Percentiles rank a stretch among this genome's conserved stretches.
phyloP scores from a whole-genome alignment of 164 flowering plant genomes.

The Piper longum region DNA sequence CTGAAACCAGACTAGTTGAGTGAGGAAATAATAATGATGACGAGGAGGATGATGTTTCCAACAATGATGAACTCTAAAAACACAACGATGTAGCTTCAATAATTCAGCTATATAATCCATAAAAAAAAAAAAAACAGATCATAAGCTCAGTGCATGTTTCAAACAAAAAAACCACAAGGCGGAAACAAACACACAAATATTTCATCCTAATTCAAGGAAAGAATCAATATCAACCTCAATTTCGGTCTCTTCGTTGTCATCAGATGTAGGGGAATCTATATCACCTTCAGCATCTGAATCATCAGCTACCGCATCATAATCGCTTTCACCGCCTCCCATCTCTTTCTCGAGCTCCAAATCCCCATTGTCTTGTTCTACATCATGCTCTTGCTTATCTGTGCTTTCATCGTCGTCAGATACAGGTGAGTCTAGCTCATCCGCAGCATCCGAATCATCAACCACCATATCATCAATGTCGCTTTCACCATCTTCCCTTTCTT shows the following conservation, averaged over 20 bases:
- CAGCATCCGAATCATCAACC: constrained; percentile 27
- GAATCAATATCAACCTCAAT: constrained; percentile 18
- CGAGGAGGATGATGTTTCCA: too few relatives aligned
- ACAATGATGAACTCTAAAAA: too few relatives aligned
- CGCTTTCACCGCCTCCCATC: constrained; percentile 20
- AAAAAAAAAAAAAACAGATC: too few relatives aligned
- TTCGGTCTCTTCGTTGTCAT: constrained; percentile 20
- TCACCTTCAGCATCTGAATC: constrained; percentile 27
- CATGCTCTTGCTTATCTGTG: constrained; percentile 9
- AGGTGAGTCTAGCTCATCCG: too few relatives aligned
- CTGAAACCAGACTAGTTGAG: too few relatives aligned
- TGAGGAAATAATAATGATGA: too few relatives aligned
- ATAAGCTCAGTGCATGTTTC: not conserved
- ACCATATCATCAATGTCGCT: constrained; percentile 39
- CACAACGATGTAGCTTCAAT: too few relatives aligned
- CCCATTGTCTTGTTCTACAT: not conserved
- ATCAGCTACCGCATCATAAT: constrained; percentile 37
- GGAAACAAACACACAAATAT: not conserved
- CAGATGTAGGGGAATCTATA: constrained; percentile 30
- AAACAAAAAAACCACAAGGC: too few relatives aligned
- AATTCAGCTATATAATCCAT: too few relatives aligned
- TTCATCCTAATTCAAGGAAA: not conserved
- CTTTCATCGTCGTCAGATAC: not conserved
- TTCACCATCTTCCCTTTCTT: constrained; percentile 15
- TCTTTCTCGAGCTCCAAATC: not conserved